Evolutionary conservation across 176 grass and related monocot species (phyloP).

Genomic region (Thinopyrum elongatum): DNA sequence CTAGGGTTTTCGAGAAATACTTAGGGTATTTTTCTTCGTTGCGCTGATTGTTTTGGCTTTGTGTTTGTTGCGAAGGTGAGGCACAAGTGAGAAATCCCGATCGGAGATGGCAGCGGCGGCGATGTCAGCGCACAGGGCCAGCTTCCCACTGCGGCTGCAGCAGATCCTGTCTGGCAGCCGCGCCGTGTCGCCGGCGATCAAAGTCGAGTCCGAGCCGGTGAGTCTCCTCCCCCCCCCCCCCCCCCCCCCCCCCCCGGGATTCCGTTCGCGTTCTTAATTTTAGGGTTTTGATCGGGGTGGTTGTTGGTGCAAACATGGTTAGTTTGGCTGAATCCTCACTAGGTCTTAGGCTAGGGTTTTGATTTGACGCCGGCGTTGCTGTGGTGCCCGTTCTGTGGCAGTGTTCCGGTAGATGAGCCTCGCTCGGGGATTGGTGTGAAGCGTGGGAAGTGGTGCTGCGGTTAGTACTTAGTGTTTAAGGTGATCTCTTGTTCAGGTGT

Average conservation of each 20-base stretch:
- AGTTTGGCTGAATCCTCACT: not conserved
- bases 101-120: conserved; percentile 46
- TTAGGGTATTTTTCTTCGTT: not conserved
- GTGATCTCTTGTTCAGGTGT: not conserved
- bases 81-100: conserved; percentile 38
- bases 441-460: not conserved
- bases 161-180: conserved; percentile 85
- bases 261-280: not conserved
- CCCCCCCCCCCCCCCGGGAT: not conserved
- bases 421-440: conserved; percentile 7
- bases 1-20: conserved; percentile 50
- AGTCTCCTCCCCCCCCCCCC: conserved; percentile 10
- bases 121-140: conserved; percentile 80
- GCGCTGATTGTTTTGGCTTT: conserved; percentile 22
- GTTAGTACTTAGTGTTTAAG: conserved; percentile 12
- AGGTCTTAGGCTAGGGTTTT: conserved; percentile 35
- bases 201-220: conserved; percentile 87
- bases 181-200: conserved; percentile 67
- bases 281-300: conserved; percentile 31
- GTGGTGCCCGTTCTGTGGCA: not conserved
- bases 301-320: not conserved
- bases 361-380: not conserved
- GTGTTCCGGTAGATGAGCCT: not conserved
- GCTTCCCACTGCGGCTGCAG: conserved; percentile 89
- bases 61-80: conserved; percentile 42